These are phyloP conservation scores for Phylloporus arenicola DNA, from an alignment of 768 basidiomycete genomes.

Conservation along the genomic window DNA sequence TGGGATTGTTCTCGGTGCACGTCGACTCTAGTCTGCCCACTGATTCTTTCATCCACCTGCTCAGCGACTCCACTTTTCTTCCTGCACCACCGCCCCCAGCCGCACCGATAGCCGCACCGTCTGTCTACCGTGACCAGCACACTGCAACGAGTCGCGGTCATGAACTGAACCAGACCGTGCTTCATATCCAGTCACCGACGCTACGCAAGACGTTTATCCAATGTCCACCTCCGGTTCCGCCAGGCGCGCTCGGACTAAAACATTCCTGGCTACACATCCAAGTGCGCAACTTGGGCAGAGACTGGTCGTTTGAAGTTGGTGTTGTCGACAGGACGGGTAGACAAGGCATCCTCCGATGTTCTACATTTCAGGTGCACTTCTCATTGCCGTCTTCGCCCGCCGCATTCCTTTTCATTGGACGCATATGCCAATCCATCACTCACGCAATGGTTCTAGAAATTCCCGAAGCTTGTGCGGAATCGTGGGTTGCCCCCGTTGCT, in stretches of 20 bases:
- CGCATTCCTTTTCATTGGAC: neutral
- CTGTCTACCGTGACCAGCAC: conserved; percentile 25
- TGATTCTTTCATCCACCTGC: conserved; percentile 61
- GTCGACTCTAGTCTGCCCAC: conserved; percentile 47
- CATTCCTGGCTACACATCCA: conserved; percentile 76
- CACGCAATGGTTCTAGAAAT: conserved; percentile 38
- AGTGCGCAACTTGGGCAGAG: conserved; percentile 58
- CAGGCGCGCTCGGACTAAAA: conserved; percentile 48
- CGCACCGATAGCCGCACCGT: conserved; percentile 40
- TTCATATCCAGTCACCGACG: conserved; percentile 78
- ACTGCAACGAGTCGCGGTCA: conserved; percentile 31
- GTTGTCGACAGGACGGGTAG: conserved; percentile 58
- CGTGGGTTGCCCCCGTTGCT: conserved; percentile 48
- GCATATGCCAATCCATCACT: conserved; percentile 1
- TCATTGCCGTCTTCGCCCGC: neutral
- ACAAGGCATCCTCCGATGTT: conserved; percentile 58
- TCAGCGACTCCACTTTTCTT: conserved; percentile 52
- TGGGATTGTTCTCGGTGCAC: conserved; percentile 47
- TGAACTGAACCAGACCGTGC: conserved; percentile 56
- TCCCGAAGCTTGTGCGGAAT: conserved; percentile 45
- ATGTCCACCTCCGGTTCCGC: conserved; percentile 41
- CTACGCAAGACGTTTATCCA: conserved; percentile 62
- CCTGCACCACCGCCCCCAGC: conserved; percentile 45
- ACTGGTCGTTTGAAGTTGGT: conserved; percentile 75
- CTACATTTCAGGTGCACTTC: conserved; percentile 70